phyloP scores from a whole-genome alignment of 78 protist genomes.

The Monosiga brevicollis region DNA sequence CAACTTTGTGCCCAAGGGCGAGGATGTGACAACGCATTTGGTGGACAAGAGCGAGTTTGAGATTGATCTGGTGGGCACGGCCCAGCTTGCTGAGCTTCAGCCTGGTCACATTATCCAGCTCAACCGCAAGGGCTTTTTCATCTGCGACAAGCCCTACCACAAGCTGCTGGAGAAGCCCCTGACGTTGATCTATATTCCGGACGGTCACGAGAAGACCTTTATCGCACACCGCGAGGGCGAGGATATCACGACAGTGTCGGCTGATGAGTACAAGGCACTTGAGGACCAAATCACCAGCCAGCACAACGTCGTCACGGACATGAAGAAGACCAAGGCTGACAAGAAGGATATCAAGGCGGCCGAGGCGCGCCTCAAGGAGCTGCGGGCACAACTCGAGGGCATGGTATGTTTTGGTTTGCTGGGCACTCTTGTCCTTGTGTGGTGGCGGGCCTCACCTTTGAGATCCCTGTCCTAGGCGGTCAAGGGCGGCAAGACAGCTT shows the following conservation, averaged over 20 bases:
- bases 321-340: neutral
- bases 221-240: neutral
- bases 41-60: neutral
- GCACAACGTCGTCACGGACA: neutral
- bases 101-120: conserved; percentile 5
- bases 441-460: too few relatives aligned
- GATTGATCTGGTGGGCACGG: neutral
- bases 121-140: conserved; percentile 9
- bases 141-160: neutral
- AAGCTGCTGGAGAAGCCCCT: neutral
- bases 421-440: too few relatives aligned
- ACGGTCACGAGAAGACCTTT: neutral
- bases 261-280: neutral
- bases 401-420: neutral
- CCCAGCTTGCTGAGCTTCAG: neutral
- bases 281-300: neutral
- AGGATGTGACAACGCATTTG: neutral
- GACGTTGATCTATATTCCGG: neutral
- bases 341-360: neutral
- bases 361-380: neutral
- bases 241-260: neutral
- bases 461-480: neutral
- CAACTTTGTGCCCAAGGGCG: neutral
- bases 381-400: neutral
- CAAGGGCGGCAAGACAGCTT: too few relatives aligned